Base-by-base conservation (phyloP, 2,329 filamentous ascomycete genomes). In the Xylariaceae sp. region DNA sequence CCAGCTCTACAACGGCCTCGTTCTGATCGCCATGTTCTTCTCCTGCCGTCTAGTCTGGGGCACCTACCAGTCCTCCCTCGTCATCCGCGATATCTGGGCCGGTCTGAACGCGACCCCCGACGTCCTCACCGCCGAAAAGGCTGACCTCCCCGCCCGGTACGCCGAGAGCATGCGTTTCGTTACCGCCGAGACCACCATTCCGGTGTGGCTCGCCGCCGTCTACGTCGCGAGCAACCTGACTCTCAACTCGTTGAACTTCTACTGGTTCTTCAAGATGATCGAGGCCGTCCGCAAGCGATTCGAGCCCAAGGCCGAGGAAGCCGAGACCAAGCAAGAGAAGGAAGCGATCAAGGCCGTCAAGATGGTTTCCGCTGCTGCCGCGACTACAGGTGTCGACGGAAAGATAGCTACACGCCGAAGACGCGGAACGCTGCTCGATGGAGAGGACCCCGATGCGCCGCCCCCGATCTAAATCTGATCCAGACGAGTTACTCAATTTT, bases 181-280 rank as follows among this genome's bases (percentile, higher is more conserved):
- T 3, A 77, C 73, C 34, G 70, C 77, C 18, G 73, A 74, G 2
- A 80, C 76, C 49, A 77, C 75, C 2, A 76, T 92, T 2, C 90
- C 89, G 0, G 37, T 84, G 1, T 93, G 89, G 89, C 78, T 94
- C 18, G 85, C 83, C 1, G 75, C 73, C 11, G 76, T 84, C 34
- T 94, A 94, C 69, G 73, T 92, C 5, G 79, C 79, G 8, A 86
- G 84, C 69, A 94, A 94, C 72, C 56, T 90, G 17, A 82, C 83
- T 0, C 80, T 95, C 30, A 93, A 92, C 69, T 79, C 82, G 10
- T 77, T 95, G 55, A 95, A 95, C 75, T 86, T 89, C 69, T 89
- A 87, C 75, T 95, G 90, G 90, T 94, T 93, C 72, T 80, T 85
- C 69, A 91, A 90, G 81, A 95, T 95, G 90, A 86, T 95, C 63